These are phyloP conservation scores for Kluyveromyces nonfermentans DNA, from an alignment of 805 yeast genomes.

Conservation along the genomic window DNA sequence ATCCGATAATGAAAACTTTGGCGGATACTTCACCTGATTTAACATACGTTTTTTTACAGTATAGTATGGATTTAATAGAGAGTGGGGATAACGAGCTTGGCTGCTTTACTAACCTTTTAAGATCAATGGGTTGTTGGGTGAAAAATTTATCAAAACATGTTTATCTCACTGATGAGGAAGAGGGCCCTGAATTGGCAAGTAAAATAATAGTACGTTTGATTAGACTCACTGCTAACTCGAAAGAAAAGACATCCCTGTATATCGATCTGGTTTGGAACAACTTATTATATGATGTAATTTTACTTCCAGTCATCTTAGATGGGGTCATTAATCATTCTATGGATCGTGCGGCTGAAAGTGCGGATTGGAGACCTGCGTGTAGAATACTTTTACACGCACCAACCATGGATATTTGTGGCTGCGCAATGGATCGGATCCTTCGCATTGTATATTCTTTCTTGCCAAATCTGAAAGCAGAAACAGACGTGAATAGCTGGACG, in stretches of 20 bases:
- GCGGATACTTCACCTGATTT: slow-evolving; percentile 47
- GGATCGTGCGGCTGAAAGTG: slow-evolving; percentile 69
- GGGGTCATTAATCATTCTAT: slow-evolving; percentile 67
- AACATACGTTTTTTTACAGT: slow-evolving; percentile 43
- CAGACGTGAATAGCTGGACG: slow-evolving; percentile 49
- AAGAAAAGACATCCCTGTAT: slow-evolving; percentile 42
- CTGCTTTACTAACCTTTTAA: slow-evolving; percentile 17
- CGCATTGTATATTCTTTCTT: slow-evolving; percentile 43
- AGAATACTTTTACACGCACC: slow-evolving; percentile 57
- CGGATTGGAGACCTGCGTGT: slow-evolving; percentile 54
- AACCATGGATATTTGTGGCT: slow-evolving; percentile 62
- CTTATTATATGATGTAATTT: slow-evolving; percentile 49
- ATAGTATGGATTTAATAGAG: slow-evolving; percentile 19
- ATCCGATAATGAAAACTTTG: slow-evolving; percentile 46
- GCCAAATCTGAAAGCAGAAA: slow-evolving; percentile 33
- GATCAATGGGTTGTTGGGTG: slow-evolving; percentile 58
- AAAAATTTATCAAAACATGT: slow-evolving; percentile 53
- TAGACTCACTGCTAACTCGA: slow-evolving; percentile 42
- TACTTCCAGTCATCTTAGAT: slow-evolving; percentile 52
- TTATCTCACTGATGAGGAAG: slow-evolving; percentile 42
- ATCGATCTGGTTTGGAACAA: slow-evolving; percentile 59
- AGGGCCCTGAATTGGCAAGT: slow-evolving; percentile 53
- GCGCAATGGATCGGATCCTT: slow-evolving; percentile 48
- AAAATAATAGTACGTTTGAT: slow-evolving; percentile 56
- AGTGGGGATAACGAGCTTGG: slow-evolving; percentile 15